A percentile compares a stretch with the other conserved stretches of the same genome.
Evolutionary conservation across 2,329 filamentous ascomycete genomes (phyloP).

Genomic region (Aureobasidium sp.): DNA sequence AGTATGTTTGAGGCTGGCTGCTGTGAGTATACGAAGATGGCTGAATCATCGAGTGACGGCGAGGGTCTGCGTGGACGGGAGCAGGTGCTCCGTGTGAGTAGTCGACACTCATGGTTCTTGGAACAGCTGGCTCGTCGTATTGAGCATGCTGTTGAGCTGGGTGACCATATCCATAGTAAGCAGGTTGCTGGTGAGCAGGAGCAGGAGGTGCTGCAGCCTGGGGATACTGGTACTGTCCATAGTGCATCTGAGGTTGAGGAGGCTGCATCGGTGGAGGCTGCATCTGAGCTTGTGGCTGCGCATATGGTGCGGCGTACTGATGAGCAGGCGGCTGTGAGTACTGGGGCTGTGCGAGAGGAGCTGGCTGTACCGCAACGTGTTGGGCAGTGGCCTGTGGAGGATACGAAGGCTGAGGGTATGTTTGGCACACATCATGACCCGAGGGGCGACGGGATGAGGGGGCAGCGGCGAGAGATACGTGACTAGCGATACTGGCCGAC

Average conservation of each 20-base stretch:
- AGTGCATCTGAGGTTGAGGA: constrained; percentile 20
- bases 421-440: constrained; percentile 35
- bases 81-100: constrained; percentile 21
- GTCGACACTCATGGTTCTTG: constrained; percentile 32
- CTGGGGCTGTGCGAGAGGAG: constrained; percentile 29
- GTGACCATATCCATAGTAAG: constrained; percentile 31
- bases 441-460: constrained; percentile 32
- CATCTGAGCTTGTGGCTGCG: constrained; percentile 5
- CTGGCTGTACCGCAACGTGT: constrained; percentile 28
- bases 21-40: constrained; percentile 24
- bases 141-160: constrained; percentile 27
- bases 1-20: constrained; percentile 23
- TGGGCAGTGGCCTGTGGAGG: constrained; percentile 23
- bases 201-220: constrained; percentile 20
- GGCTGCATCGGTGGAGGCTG: constrained; percentile 15
- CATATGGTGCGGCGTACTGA: constrained; percentile 13
- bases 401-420: constrained; percentile 30
- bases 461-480: constrained; percentile 20
- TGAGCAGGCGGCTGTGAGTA: constrained; percentile 24
- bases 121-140: constrained; percentile 28
- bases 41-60: constrained; percentile 32
- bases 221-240: constrained; percentile 20
- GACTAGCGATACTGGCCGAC: constrained; percentile 30
- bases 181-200: constrained; percentile 24
- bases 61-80: constrained; percentile 27